Evolutionary conservation across 805 yeast genomes (phyloP).

Genomic region (Zygosaccharomyces bisporus): DNA sequence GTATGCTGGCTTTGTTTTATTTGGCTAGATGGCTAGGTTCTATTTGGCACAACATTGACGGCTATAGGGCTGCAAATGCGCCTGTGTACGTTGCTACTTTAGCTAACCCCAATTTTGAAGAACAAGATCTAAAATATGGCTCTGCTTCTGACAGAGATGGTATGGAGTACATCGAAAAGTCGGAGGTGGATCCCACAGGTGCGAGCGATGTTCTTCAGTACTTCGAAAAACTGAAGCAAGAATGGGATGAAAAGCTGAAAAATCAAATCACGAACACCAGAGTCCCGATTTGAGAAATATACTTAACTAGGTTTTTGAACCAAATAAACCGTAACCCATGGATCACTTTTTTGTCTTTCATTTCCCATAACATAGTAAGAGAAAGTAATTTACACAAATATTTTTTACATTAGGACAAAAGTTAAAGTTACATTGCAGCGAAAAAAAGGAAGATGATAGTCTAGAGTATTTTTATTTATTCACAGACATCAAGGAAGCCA

Average conservation of each 20-base stretch:
- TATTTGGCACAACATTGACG: conserved; percentile 82
- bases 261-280: conserved; percentile 64
- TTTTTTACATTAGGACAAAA: neutral
- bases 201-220: conserved; percentile 63
- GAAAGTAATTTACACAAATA: conserved; percentile 1
- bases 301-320: neutral
- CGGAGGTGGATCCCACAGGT: conserved; percentile 60
- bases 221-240: conserved; percentile 49
- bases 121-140: conserved; percentile 59
- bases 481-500: conserved; percentile 89
- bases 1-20: conserved; percentile 82
- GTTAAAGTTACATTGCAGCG: conserved; percentile 9
- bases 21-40: conserved; percentile 79
- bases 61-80: conserved; percentile 87
- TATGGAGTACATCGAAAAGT: conserved; percentile 52
- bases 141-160: conserved; percentile 70
- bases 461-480: conserved; percentile 25
- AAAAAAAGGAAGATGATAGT: conserved; percentile 1
- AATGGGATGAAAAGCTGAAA: conserved; percentile 74
- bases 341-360: neutral
- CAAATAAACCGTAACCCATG: neutral
- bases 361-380: neutral
- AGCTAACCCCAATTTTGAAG: conserved; percentile 46
- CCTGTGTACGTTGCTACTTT: conserved; percentile 62
- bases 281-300: conserved; percentile 19